phyloP scores from a whole-genome alignment of 148 eudicot species.

The Linanthus parryae region DNA sequence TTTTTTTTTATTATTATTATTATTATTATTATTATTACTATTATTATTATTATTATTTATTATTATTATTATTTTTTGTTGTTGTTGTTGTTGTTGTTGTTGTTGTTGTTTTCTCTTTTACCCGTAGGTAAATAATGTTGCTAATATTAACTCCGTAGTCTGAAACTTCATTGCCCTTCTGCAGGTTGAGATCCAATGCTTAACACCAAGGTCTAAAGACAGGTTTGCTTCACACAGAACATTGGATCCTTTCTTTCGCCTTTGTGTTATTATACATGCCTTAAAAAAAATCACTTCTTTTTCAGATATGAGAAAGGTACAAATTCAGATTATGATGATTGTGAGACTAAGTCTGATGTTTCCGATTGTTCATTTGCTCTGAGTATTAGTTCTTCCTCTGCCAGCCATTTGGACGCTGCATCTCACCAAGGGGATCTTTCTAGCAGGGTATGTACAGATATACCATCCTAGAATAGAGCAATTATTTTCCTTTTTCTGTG shows the following conservation, averaged over 20 bases:
- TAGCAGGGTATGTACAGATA: slow-evolving; percentile 35
- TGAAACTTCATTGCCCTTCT: slow-evolving; percentile 9
- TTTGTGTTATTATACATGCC: not conserved
- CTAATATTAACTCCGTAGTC: not conserved
- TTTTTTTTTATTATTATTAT: too few relatives aligned
- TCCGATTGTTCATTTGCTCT: slow-evolving; percentile 33
- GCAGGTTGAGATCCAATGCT: slow-evolving; percentile 72
- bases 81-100: too few relatives aligned
- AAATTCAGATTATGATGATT: slow-evolving; percentile 29
- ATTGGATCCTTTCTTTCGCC: not conserved
- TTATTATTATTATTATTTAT: too few relatives aligned
- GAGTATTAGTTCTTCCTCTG: slow-evolving; percentile 36
- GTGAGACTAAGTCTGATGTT: slow-evolving; percentile 35
- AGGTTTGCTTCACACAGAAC: slow-evolving; percentile 29
- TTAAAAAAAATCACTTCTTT: too few relatives aligned
- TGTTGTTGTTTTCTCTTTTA: too few relatives aligned
- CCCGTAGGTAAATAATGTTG: not conserved
- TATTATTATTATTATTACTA: too few relatives aligned
- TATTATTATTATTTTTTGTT: too few relatives aligned
- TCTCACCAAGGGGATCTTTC: slow-evolving; percentile 30
- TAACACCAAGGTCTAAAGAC: slow-evolving; percentile 41
- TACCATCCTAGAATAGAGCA: not conserved
- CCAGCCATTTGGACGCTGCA: slow-evolving; percentile 33
- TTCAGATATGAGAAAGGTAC: slow-evolving; percentile 19
- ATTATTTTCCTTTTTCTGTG: too few relatives aligned